Percentiles rank a stretch among this genome's conserved stretches.
Conservation (phyloP, 257 asterid genomes). For the Solanum etuberosum region DNA sequence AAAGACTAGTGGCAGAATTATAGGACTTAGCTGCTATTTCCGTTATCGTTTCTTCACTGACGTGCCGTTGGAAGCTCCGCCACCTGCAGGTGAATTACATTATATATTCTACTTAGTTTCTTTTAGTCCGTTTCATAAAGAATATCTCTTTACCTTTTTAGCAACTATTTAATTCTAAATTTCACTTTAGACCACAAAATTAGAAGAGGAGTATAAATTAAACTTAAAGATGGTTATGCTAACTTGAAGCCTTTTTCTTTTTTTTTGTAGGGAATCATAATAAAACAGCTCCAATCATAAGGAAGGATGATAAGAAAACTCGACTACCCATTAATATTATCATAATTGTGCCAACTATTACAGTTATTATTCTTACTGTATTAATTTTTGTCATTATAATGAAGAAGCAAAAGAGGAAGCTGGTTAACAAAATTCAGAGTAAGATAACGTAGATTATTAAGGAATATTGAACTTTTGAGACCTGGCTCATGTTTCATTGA, state of each 20-base stretch:
- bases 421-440: neutral
- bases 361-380: too few relatives aligned
- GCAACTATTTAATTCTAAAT: too few relatives aligned
- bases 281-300: neutral
- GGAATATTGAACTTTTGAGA: neutral
- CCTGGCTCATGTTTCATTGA: neutral
- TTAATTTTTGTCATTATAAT: neutral
- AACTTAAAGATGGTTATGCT: too few relatives aligned
- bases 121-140: too few relatives aligned
- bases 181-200: too few relatives aligned
- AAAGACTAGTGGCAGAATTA: neutral
- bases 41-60: neutral
- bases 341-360: neutral
- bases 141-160: too few relatives aligned
- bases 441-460: neutral
- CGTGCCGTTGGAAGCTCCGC: fast-evolving
- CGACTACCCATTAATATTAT: neutral
- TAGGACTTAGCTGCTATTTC: neutral
- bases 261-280: neutral
- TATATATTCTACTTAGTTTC: too few relatives aligned
- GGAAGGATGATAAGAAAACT: neutral
- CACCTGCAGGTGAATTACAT: too few relatives aligned
- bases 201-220: too few relatives aligned
- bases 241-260: too few relatives aligned
- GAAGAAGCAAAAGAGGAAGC: neutral